A percentile compares a stretch with the other conserved stretches of the same genome.
phyloP scores from a whole-genome alignment of 352 stramenopile species.

The Phytophthora citricola region DNA sequence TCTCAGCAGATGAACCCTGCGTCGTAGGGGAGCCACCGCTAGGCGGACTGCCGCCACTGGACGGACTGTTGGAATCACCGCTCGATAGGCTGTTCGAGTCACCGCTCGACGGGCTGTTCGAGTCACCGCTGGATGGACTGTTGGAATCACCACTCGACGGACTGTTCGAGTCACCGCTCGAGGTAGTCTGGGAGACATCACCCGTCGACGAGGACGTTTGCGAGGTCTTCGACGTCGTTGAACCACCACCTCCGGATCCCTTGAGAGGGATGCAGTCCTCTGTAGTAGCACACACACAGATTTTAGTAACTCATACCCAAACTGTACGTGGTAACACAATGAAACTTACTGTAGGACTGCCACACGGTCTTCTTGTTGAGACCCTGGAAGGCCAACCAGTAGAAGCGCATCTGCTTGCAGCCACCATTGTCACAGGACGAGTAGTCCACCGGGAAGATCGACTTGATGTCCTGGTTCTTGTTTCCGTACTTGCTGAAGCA shows the following conservation, averaged over 20 bases:
- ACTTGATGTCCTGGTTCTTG: constrained; percentile 48
- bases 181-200: constrained; percentile 22
- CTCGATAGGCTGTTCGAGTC: constrained; percentile 14
- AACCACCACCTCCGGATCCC: constrained; percentile 29
- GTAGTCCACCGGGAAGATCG: constrained; percentile 49
- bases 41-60: constrained; percentile 9
- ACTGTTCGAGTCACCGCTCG: constrained; percentile 15
- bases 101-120: constrained; percentile 18
- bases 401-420: constrained; percentile 52
- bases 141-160: constrained; percentile 14
- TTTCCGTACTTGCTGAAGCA: constrained; percentile 44
- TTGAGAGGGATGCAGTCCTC: constrained; percentile 48
- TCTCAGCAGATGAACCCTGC: constrained; percentile 17
- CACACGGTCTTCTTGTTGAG: constrained; percentile 45
- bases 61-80: constrained; percentile 11
- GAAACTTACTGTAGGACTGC: constrained; percentile 52
- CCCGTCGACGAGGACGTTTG: constrained; percentile 13
- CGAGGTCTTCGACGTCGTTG: constrained; percentile 17
- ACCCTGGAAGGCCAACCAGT: constrained; percentile 51
- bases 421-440: constrained; percentile 36
- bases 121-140: constrained; percentile 13
- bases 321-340: background rate
- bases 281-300: constrained; percentile 14
- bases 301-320: constrained; percentile 1
- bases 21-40: constrained; percentile 16